These are phyloP conservation scores for Diaporthe humulicola DNA, from an alignment of 2,329 filamentous ascomycete species.

Conservation along the genomic window DNA sequence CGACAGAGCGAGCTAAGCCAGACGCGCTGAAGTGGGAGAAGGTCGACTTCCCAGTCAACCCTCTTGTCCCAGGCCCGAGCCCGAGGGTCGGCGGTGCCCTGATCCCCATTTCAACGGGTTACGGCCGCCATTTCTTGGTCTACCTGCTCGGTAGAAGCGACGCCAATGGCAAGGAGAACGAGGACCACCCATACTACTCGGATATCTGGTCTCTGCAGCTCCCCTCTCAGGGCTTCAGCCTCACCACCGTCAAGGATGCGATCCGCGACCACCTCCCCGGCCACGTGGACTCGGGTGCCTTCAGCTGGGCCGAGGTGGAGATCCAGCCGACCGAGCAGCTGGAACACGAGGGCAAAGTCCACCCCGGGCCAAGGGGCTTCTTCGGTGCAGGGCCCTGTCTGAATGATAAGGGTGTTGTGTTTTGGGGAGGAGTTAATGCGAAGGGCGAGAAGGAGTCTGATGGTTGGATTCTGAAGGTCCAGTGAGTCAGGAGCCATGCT, in stretches of 20 bases:
- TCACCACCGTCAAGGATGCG: slow-evolving; percentile 63
- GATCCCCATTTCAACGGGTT: slow-evolving; percentile 62
- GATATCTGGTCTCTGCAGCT: slow-evolving; percentile 69
- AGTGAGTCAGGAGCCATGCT: slow-evolving; percentile 2
- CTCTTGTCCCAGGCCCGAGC: slow-evolving; percentile 55
- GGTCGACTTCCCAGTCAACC: slow-evolving; percentile 52
- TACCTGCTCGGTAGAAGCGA: slow-evolving; percentile 60
- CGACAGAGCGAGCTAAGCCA: slow-evolving; percentile 48
- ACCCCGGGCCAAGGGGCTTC: slow-evolving; percentile 55
- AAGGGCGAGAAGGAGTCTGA: slow-evolving; percentile 55
- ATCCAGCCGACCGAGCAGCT: slow-evolving; percentile 59
- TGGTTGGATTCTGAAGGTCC: slow-evolving; percentile 54
- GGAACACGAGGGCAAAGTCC: slow-evolving; percentile 56
- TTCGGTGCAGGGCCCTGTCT: slow-evolving; percentile 57
- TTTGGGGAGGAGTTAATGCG: slow-evolving; percentile 66
- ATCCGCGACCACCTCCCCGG: slow-evolving; percentile 57
- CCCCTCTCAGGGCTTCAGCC: slow-evolving; percentile 58
- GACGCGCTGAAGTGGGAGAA: slow-evolving; percentile 52
- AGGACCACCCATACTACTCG: slow-evolving; percentile 46
- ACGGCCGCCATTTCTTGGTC: slow-evolving; percentile 65
- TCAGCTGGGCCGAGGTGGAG: slow-evolving; percentile 64
- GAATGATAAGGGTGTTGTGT: slow-evolving; percentile 60
- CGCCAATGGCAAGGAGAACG: slow-evolving; percentile 28
- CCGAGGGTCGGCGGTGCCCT: slow-evolving; percentile 58
- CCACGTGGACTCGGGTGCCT: slow-evolving; percentile 58